Conservation (phyloP, 805 yeast species). For the Grigorovia yakushimaensis region DNA sequence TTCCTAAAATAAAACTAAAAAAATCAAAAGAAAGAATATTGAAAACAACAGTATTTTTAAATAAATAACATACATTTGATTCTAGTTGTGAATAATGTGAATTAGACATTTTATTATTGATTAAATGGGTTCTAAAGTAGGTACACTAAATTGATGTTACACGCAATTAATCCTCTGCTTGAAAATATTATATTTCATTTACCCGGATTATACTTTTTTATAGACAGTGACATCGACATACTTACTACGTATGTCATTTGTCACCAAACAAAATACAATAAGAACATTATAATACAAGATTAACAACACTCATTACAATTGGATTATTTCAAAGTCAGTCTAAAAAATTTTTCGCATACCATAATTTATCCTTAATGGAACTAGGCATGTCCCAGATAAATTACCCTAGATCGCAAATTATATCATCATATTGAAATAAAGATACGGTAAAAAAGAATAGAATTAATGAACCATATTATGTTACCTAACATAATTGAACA, state of each 20-base stretch:
- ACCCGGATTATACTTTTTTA: too few relatives aligned
- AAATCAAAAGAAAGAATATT: not conserved
- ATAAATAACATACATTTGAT: conserved; percentile 12
- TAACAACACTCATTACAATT: too few relatives aligned
- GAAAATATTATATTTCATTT: too few relatives aligned
- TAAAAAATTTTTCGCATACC: conserved; percentile 30
- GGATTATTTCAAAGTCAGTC: conserved; percentile 15
- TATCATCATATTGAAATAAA: conserved; percentile 32
- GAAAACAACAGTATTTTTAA: not conserved
- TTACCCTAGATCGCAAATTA: conserved; percentile 46
- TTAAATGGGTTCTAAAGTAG: too few relatives aligned
- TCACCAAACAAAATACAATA: too few relatives aligned
- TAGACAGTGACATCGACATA: too few relatives aligned
- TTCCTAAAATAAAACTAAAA: too few relatives aligned
- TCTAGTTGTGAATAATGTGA: conserved; percentile 27
- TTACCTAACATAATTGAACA: not conserved
- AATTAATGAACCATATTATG: too few relatives aligned
- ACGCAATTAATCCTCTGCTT: too few relatives aligned
- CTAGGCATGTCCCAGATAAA: conserved; percentile 40
- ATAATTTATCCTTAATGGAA: conserved; percentile 31
- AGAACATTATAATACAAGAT: too few relatives aligned
- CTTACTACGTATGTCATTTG: too few relatives aligned
- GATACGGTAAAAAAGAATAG: not conserved
- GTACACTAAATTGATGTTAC: too few relatives aligned
- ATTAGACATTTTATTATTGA: conserved; percentile 22